Percentiles rank a stretch among this genome's conserved stretches.
phyloP scores from a whole-genome alignment of 352 stramenopile genomes.

The Pythium dissimile region DNA sequence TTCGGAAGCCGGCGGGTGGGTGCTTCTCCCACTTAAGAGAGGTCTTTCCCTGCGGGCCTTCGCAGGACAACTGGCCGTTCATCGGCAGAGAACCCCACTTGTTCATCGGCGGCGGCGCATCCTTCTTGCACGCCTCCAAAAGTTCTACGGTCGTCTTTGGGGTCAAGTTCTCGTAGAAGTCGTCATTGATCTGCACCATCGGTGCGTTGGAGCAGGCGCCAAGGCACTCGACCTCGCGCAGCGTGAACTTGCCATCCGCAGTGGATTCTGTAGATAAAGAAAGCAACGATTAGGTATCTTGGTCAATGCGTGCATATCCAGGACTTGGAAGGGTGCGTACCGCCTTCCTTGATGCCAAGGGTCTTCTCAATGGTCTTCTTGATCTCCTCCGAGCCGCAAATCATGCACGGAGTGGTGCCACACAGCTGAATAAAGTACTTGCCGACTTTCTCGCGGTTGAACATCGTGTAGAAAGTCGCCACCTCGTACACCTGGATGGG shows the following conservation, averaged over 20 bases:
- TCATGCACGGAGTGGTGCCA: constrained; percentile 99
- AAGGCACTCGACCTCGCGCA: constrained; percentile 99
- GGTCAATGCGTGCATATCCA: background rate
- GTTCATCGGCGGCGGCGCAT: constrained; percentile 91
- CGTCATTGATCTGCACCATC: constrained; percentile 99
- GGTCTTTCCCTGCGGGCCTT: constrained; percentile 97
- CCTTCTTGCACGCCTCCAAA: constrained; percentile 95
- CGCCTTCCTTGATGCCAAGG: constrained; percentile 96
- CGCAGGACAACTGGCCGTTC: constrained; percentile 99
- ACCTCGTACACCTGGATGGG: constrained; percentile 99
- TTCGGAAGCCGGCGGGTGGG: constrained; percentile 84
- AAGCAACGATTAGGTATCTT: constrained; percentile 1
- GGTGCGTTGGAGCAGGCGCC: constrained; percentile 98
- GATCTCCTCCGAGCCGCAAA: constrained; percentile 99
- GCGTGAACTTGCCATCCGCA: constrained; percentile 84
- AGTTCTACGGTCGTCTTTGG: constrained; percentile 96
- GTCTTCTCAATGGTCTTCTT: constrained; percentile 98
- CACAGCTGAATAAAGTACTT: constrained; percentile 98
- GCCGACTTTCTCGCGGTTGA: constrained; percentile 95
- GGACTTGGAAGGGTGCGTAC: constrained; percentile 33
- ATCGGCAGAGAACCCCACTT: constrained; percentile 99
- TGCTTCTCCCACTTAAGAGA: constrained; percentile 86
- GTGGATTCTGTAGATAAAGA: constrained; percentile 59
- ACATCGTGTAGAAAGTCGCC: constrained; percentile 99
- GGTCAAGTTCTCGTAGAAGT: constrained; percentile 99